These are phyloP conservation scores for Juglanconis sp. DNA, from an alignment of 2,329 filamentous ascomycete species.

Conservation along the genomic window DNA sequence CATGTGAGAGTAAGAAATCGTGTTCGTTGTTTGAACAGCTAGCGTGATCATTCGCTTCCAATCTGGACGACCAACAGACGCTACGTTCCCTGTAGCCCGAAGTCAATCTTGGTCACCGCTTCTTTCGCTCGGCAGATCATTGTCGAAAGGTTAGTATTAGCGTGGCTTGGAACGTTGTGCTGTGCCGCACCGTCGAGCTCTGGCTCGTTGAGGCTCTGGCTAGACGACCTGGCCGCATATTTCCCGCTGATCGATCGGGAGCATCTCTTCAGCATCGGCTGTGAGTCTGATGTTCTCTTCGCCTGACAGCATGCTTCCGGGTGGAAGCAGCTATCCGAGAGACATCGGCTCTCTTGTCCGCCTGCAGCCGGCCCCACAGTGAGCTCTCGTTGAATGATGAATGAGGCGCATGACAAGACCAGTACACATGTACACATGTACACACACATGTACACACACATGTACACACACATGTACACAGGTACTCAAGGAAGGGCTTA, in stretches of 20 bases:
- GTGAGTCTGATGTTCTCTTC: background rate
- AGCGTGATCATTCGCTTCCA: background rate
- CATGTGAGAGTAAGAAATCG: background rate
- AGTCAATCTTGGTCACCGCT: constrained; percentile 1
- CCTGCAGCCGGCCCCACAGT: background rate
- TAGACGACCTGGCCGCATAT: background rate
- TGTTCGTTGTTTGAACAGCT: background rate
- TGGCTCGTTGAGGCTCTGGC: background rate
- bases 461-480: background rate
- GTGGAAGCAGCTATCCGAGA: background rate
- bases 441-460: background rate
- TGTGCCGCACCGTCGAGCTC: background rate
- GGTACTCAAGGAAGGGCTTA: background rate
- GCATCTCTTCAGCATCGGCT: background rate
- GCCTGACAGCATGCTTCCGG: background rate
- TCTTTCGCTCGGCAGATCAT: constrained; percentile 2
- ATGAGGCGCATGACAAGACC: background rate
- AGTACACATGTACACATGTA: background rate
- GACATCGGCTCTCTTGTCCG: background rate
- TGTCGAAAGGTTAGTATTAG: background rate
- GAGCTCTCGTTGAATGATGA: background rate
- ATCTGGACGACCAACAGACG: too few species aligned
- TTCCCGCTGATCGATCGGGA: background rate
- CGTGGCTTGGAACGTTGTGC: background rate
- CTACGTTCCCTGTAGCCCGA: background rate